Base-by-base conservation (phyloP, 2,329 filamentous ascomycete genomes). In the Tolypocladium amazonense region DNA sequence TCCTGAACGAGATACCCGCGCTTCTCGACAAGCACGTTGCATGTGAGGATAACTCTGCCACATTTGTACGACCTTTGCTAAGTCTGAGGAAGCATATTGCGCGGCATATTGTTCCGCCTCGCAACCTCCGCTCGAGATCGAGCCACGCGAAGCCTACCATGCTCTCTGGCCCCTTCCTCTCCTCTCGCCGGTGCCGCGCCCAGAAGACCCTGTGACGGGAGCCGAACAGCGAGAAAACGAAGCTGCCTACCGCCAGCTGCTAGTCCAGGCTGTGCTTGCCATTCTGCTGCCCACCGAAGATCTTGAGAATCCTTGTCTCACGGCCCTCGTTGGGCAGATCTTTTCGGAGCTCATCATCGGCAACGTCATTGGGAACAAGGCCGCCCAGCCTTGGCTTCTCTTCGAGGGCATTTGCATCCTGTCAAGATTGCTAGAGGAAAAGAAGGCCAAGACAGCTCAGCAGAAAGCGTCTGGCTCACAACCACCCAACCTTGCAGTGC, bases 261-360 rank as follows among this genome's bases (percentile, higher is more conserved):
- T 97, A n/a, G 88, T 92, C 20, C 87, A 92, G 69, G 90, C 88
- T 37, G 81, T 92, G 43, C 78, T 99, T 62, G 88, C 90, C 30
- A 80, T 96, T 58, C 81, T 99, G 20, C 81, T 99, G 25, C 94
- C 94, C 12, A 94, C 92, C 20, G 93, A 97, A 69, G 93, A 97
- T 71, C 79, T 97, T 45, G 86, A 93, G 68, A 97, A 96, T 71
- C 85, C 85, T 58, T 96, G 90, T 71, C 79, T 97, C 67, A 88
- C 89, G 60, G 83, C 90, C 41, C 79, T 99, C 62, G 88, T 97
- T 63, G 86, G 87, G 59, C 91, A 97, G 74, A 89, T 97, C 64
- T 81, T 97, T 62, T 90, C 92, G 8, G 92, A 97, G 73, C 86
- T 96, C 71, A 90, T 97, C 63, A 80, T 99, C 64, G 90, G 90